Percentiles rank a stretch among this genome's conserved stretches.
Evolutionary conservation across 257 asterid species (phyloP).

Genomic region (Petrea volubilis): DNA sequence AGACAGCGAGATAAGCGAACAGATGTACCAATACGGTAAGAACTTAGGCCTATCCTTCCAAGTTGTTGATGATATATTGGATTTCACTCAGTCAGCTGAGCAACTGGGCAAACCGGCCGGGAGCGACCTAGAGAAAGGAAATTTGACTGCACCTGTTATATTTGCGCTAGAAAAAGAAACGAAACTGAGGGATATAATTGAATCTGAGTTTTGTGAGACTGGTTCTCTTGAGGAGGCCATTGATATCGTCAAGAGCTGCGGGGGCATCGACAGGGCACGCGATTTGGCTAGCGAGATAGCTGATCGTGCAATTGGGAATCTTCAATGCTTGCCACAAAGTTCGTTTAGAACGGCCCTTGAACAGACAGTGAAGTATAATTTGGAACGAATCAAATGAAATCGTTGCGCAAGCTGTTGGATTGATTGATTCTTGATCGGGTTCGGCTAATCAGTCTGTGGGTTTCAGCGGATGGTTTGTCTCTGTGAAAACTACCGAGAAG

Average conservation of each 20-base stretch:
- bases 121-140: constrained; percentile 83
- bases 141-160: constrained; percentile 83
- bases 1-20: constrained; percentile 46
- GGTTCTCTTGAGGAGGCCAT: constrained; percentile 87
- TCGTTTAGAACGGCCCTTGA: constrained; percentile 60
- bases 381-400: constrained; percentile 64
- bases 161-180: constrained; percentile 72
- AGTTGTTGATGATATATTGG: constrained; percentile 85
- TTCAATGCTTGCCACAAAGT: constrained; percentile 64
- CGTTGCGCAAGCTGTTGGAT: not conserved
- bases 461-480: not conserved
- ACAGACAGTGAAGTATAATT: constrained; percentile 72
- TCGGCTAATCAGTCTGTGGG: not conserved
- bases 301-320: constrained; percentile 59
- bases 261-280: constrained; percentile 75
- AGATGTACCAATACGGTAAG: constrained; percentile 88
- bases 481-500: constrained; percentile 4
- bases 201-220: constrained; percentile 72
- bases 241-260: constrained; percentile 58
- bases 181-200: constrained; percentile 73
- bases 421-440: constrained; percentile 18
- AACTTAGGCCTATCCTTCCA: constrained; percentile 90
- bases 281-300: constrained; percentile 79
- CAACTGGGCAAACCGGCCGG: constrained; percentile 96
- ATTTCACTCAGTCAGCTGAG: constrained; percentile 88